Conservation (phyloP, 257 asterid species). For the Gardenia jasminoides region DNA sequence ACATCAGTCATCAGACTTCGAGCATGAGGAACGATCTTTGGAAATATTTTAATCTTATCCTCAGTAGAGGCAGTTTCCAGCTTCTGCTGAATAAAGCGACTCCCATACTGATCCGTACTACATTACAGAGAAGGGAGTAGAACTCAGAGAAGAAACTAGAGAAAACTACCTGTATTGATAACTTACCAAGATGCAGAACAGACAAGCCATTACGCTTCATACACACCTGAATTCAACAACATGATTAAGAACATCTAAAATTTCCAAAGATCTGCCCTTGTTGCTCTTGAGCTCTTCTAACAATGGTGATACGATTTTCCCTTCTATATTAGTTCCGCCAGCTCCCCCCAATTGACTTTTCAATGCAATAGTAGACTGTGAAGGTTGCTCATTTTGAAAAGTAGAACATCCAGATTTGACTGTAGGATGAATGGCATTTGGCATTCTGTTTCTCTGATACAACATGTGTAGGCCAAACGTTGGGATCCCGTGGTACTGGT, state of each 20-base stretch:
- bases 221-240: conserved; percentile 78
- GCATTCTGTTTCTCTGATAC: conserved; percentile 33
- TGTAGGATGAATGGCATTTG: conserved; percentile 31
- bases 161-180: background rate
- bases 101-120: conserved; percentile 90
- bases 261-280: conserved; percentile 62
- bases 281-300: conserved; percentile 67
- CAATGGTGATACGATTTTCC: conserved; percentile 41
- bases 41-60: conserved; percentile 68
- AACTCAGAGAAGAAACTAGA: conserved; percentile 8
- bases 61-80: conserved; percentile 70
- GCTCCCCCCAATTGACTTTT: conserved; percentile 41
- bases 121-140: conserved; percentile 16
- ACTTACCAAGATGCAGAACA: background rate
- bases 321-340: conserved; percentile 39
- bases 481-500: conserved; percentile 39
- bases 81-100: conserved; percentile 93
- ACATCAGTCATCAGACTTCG: conserved; percentile 76
- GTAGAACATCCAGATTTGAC: conserved; percentile 33
- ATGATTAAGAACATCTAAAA: conserved; percentile 58
- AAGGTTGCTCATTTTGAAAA: conserved; percentile 45
- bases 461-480: conserved; percentile 30
- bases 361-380: conserved; percentile 29
- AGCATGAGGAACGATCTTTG: conserved; percentile 65
- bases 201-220: conserved; percentile 3